These are phyloP conservation scores for Apiospora saccharicola DNA, from an alignment of 2,329 filamentous ascomycete species.

Conservation along the genomic window DNA sequence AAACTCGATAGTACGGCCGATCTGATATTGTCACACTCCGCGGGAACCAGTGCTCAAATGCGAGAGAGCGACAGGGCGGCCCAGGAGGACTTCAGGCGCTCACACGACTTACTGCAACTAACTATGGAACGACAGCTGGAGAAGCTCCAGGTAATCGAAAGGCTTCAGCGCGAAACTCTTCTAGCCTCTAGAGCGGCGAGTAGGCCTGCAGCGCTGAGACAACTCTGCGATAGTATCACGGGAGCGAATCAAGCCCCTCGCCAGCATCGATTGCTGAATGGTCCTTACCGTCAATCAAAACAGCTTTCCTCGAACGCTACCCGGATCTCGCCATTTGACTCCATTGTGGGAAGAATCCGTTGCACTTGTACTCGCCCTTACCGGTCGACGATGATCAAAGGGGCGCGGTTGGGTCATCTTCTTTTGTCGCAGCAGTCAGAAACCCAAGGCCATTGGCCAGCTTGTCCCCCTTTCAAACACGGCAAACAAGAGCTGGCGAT, in stretches of 20 bases:
- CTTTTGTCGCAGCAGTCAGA: constrained; percentile 14
- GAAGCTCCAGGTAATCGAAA: not conserved
- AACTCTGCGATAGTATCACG: constrained; percentile 19
- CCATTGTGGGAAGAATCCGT: not conserved
- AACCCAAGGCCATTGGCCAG: constrained; percentile 24
- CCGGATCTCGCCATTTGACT: not conserved
- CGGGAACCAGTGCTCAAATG: not conserved
- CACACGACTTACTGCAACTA: constrained; percentile 17
- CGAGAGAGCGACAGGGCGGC: constrained; percentile 11
- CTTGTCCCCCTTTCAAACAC: constrained; percentile 23
- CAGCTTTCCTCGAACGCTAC: too few species aligned
- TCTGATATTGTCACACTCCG: not conserved
- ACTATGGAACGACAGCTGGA: not conserved
- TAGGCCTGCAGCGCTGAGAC: constrained; percentile 13
- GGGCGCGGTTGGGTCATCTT: constrained; percentile 14
- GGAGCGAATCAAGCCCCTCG: not conserved
- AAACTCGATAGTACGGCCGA: constrained; percentile 21
- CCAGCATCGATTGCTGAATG: not conserved
- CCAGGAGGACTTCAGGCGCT: not conserved
- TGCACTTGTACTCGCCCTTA: constrained; percentile 25
- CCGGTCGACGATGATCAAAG: not conserved
- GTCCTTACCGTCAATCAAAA: too few species aligned
- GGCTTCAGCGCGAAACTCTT: not conserved
- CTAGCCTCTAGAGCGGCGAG: not conserved
- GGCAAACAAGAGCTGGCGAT: not conserved